Evolutionary conservation across 164 flowering plant genomes (phyloP), one percentile per base, ranked within the genome.

Genomic region (Vitis labrusca): DNA sequence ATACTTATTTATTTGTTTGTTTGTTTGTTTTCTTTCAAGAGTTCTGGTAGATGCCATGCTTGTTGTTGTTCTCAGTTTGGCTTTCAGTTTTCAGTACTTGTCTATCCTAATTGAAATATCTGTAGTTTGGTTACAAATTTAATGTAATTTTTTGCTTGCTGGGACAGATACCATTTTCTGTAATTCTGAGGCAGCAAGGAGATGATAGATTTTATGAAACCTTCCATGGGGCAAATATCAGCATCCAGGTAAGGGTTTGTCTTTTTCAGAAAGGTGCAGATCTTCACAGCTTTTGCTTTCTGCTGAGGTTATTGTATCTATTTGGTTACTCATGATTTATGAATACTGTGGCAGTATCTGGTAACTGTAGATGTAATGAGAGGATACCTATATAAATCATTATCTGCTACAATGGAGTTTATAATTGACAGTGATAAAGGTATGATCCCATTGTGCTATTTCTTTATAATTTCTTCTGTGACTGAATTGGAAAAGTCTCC

Each of bases 191-290:
- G 68, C 80, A 85, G 57, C 81, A 75, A 55, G 83, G 86, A 50
- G 85, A 84, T 50, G 79, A 78, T 14, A 87, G 73, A 68, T 88
- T 89, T 68, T 89, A 90, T 74, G 97, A 94, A 82, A 94, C 98
- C 66, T 94, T 87, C 71, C 98, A 94, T 86, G 98, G 97, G 69
- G 81, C 85, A 27, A 78, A 94, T 76, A 89, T 92, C 60, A 89
- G 76, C 80, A 86, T 92, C 52, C 98, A 92, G 95, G 98, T 92
- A 58, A 70, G 48, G 23, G 53, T 62, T 67, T 59, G 44, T 62
- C 63, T 27, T 3, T 32, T n/a, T 49, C 27, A 14, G 9, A 12
- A 10, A 53, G 16, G 12, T 48, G 47, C 11, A 63, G 64, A 69
- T 66, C 11, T 61, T 13, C 10, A 1, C 1, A 29, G 29, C 8